Percentiles rank a stretch among this genome's conserved stretches.
Conservation (phyloP, 495 filamentous ascomycete species). For the Daldinia caldariorum region DNA sequence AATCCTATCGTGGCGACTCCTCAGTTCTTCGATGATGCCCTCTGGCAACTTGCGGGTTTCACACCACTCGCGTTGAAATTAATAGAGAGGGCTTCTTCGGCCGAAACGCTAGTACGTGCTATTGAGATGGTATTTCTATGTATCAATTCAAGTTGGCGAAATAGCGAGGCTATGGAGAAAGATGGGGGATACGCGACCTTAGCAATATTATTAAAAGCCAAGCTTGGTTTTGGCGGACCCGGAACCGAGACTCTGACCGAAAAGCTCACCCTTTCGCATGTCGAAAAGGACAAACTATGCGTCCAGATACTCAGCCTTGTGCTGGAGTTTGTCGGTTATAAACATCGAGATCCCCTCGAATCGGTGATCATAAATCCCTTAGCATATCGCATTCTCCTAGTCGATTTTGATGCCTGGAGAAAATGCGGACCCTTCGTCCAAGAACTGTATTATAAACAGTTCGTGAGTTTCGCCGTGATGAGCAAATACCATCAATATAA, state of each 20-base stretch:
- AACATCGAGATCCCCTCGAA: conserved; percentile 75
- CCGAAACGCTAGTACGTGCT: conserved; percentile 74
- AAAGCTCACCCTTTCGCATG: conserved; percentile 53
- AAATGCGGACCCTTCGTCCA: conserved; percentile 76
- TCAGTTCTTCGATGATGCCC: conserved; percentile 86
- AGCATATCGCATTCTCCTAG: conserved; percentile 88
- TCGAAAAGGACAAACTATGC: conserved; percentile 71
- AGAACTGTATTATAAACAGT: conserved; percentile 91
- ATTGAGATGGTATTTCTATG: conserved; percentile 85
- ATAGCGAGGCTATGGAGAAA: conserved; percentile 97
- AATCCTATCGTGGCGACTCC: conserved; percentile 84
- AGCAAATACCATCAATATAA: conserved; percentile 96
- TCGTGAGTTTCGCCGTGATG: conserved; percentile 78
- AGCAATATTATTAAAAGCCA: conserved; percentile 77
- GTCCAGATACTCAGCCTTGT: conserved; percentile 78
- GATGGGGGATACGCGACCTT: conserved; percentile 95
- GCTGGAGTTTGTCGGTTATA: conserved; percentile 87
- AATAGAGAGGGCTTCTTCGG: conserved; percentile 76
- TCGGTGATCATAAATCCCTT: conserved; percentile 96
- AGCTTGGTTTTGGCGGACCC: conserved; percentile 66
- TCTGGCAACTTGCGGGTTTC: conserved; percentile 90
- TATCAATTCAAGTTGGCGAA: conserved; percentile 90
- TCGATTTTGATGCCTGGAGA: conserved; percentile 93
- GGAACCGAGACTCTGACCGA: conserved; percentile 53
- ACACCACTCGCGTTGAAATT: conserved; percentile 84